Conservation (phyloP, 75 land plant species). For the Selaginella moellendorffii region DNA sequence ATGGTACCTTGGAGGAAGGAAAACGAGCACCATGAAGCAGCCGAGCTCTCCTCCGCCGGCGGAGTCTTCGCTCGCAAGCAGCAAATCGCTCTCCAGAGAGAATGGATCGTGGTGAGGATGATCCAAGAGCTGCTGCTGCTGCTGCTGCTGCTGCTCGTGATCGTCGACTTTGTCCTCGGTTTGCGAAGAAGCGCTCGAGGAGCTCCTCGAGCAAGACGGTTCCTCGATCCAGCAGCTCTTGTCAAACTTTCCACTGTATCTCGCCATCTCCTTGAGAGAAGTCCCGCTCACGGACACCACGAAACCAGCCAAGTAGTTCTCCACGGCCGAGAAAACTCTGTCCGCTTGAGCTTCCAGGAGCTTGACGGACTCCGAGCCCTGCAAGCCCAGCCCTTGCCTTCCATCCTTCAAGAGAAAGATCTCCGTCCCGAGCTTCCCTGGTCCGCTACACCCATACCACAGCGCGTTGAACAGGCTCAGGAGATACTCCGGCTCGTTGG, state of each 20-base stretch:
- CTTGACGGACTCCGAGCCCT: constrained; percentile 75
- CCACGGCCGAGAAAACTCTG: constrained; percentile 41
- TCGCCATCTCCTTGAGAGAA: background rate
- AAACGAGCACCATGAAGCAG: background rate
- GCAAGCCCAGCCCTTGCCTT: constrained; percentile 36
- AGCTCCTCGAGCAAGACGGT: no score
- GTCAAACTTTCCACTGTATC: background rate
- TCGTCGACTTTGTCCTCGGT: no score
- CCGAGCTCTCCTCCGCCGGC: background rate
- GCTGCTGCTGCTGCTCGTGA: no score
- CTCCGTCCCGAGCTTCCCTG: constrained; percentile 53
- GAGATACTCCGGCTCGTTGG: constrained; percentile 29
- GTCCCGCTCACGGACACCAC: constrained; percentile 37
- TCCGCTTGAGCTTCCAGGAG: constrained; percentile 52
- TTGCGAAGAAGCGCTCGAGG: no score
- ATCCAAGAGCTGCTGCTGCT: no score
- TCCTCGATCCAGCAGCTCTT: background rate
- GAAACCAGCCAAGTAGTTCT: constrained; percentile 42
- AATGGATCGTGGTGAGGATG: no score
- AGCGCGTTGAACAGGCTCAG: constrained; percentile 51
- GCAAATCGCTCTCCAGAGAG: background rate
- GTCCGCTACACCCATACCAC: constrained; percentile 70
- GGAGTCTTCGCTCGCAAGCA: no score
- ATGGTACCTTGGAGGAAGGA: constrained; percentile 22
- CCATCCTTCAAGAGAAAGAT: constrained; percentile 52